phyloP scores from a whole-genome alignment of 441 rosid species.

The Pelargonium fulgidum region DNA sequence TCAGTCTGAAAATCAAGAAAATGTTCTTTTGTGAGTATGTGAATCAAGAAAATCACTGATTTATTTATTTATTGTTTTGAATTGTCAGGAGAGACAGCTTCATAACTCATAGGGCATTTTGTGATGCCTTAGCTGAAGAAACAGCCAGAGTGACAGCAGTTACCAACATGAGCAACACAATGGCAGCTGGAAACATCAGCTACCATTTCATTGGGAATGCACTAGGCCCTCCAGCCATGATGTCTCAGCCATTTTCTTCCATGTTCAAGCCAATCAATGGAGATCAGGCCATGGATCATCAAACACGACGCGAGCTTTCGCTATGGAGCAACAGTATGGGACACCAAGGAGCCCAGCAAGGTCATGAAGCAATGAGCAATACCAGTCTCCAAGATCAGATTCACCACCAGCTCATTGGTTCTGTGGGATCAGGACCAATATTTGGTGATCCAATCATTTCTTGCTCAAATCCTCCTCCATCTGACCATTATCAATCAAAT shows the following conservation, averaged over 20 bases:
- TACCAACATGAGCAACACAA: too few species aligned
- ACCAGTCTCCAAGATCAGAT: conserved; percentile 28
- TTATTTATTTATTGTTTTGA: not conserved
- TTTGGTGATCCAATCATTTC: conserved; percentile 27
- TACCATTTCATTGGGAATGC: conserved; percentile 50
- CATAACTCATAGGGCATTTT: conserved; percentile 54
- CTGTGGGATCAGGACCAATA: conserved; percentile 25
- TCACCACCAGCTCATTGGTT: conserved; percentile 28
- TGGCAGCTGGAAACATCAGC: conserved; percentile 22
- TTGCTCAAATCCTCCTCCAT: conserved; percentile 26
- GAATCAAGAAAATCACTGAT: not conserved
- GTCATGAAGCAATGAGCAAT: conserved; percentile 29
- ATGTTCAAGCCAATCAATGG: conserved; percentile 46
- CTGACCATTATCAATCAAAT: conserved; percentile 28
- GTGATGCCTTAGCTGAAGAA: conserved; percentile 52
- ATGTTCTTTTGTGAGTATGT: too few species aligned
- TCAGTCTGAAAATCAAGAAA: too few species aligned
- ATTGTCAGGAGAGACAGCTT: conserved; percentile 51
- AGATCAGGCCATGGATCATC: conserved; percentile 33
- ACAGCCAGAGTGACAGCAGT: conserved; percentile 24
- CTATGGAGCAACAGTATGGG: conserved; percentile 36
- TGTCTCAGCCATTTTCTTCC: conserved; percentile 42
- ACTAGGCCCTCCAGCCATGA: conserved; percentile 23
- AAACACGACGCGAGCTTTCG: conserved; percentile 41
- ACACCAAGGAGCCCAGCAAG: conserved; percentile 28